These are phyloP conservation scores for Parascedosporium putredinis DNA, from an alignment of 2,329 filamentous ascomycete genomes.

Conservation along the genomic window DNA sequence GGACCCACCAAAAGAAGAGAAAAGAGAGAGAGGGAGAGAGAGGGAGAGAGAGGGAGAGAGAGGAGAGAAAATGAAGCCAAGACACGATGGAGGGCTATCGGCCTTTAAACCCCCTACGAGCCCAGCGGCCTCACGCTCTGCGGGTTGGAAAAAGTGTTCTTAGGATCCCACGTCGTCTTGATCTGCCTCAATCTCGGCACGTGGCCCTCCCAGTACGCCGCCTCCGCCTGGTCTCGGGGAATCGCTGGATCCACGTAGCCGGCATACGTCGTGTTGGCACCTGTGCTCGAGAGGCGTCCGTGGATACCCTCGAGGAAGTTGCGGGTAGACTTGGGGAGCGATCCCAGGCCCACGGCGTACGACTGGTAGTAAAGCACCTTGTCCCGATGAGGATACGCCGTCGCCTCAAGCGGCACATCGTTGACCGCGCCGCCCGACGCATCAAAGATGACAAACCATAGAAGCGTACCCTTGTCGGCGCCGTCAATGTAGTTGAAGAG, in stretches of 20 bases:
- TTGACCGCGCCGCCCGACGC: constrained; percentile 48
- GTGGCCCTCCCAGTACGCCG: constrained; percentile 46
- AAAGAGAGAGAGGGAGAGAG: too few relatives aligned
- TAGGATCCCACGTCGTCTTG: constrained; percentile 42
- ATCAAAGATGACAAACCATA: constrained; percentile 56
- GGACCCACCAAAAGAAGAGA: too few relatives aligned
- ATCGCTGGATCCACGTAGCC: constrained; percentile 51
- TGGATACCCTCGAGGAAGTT: constrained; percentile 43
- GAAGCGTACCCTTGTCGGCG: constrained; percentile 35
- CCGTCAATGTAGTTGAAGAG: constrained; percentile 45
- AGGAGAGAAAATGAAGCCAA: background rate
- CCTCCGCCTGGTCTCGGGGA: constrained; percentile 28
- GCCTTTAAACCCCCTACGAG: background rate
- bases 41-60: too few relatives aligned
- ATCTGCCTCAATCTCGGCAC: constrained; percentile 34
- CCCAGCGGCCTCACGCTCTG: constrained; percentile 32
- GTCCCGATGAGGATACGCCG: constrained; percentile 54
- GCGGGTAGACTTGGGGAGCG: constrained; percentile 33
- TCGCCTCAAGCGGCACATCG: constrained; percentile 43
- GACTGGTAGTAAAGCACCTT: constrained; percentile 54
- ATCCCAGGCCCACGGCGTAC: constrained; percentile 42
- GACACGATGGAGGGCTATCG: too few relatives aligned
- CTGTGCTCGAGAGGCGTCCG: constrained; percentile 26
- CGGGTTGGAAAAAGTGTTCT: constrained; percentile 47
- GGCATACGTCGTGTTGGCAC: constrained; percentile 43